phyloP scores from a whole-genome alignment of 2,329 filamentous ascomycete species.

The Chrysoporthe deuterocubensis region DNA sequence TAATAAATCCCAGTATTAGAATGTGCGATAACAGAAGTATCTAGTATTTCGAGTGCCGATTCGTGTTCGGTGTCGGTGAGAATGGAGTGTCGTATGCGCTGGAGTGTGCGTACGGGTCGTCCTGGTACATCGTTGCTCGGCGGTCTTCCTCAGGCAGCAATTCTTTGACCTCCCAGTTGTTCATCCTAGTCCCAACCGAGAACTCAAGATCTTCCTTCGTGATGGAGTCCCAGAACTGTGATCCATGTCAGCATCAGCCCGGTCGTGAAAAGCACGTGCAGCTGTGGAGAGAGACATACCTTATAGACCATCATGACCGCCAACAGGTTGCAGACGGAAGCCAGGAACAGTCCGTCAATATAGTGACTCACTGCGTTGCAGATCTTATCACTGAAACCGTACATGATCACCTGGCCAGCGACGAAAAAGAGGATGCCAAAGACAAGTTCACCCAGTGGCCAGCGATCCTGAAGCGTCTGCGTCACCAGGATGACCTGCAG shows the following conservation, averaged over 20 bases:
- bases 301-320: constrained; percentile 99
- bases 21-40: constrained; percentile 1
- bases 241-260: constrained; percentile 20
- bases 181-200: constrained; percentile 90
- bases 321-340: constrained; percentile 89
- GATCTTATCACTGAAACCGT: constrained; percentile 84
- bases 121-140: constrained; percentile 71
- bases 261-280: not conserved
- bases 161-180: constrained; percentile 99
- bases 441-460: constrained; percentile 89
- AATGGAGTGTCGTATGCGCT: constrained; percentile 58
- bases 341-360: constrained; percentile 91
- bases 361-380: constrained; percentile 89
- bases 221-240: constrained; percentile 97
- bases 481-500: constrained; percentile 89
- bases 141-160: constrained; percentile 80
- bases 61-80: constrained; percentile 44
- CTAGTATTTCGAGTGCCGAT: constrained; percentile 54
- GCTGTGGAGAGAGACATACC: constrained; percentile 47
- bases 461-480: constrained; percentile 90
- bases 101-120: constrained; percentile 66
- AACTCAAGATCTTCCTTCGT: constrained; percentile 98
- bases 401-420: constrained; percentile 88
- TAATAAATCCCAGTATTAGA: constrained; percentile 4
- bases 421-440: constrained; percentile 94